These are phyloP conservation scores for Globisporangium cederbergense DNA, from an alignment of 352 stramenopile genomes.

Conservation along the genomic window DNA sequence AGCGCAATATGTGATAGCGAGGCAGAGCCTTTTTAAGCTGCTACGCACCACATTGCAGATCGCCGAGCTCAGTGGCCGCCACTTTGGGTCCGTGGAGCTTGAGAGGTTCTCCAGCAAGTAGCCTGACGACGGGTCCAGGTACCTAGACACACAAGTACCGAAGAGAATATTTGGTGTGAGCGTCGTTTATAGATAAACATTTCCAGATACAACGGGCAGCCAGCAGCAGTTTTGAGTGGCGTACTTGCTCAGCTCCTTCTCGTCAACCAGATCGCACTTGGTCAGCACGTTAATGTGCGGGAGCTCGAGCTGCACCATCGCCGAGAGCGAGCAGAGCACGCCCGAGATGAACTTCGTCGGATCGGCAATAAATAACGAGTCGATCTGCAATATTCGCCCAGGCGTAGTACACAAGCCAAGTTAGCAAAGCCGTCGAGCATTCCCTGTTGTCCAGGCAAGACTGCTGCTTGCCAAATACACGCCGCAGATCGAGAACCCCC, in stretches of 20 bases:
- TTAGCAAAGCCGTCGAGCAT: background rate
- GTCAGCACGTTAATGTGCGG: slow-evolving; percentile 93
- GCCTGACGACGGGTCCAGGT: slow-evolving; percentile 78
- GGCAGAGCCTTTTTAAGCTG: too few relatives aligned
- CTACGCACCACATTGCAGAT: slow-evolving; percentile 85
- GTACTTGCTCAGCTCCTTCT: slow-evolving; percentile 88
- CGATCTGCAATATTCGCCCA: slow-evolving; percentile 56
- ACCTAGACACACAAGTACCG: slow-evolving; percentile 23
- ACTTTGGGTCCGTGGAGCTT: slow-evolving; percentile 77
- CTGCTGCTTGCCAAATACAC: slow-evolving; percentile 72
- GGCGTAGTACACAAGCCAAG: background rate
- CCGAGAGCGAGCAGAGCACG: slow-evolving; percentile 94
- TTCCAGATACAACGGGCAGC: too few relatives aligned
- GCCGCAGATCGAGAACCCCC: slow-evolving; percentile 86
- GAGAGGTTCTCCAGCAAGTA: slow-evolving; percentile 83
- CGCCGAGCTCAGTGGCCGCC: slow-evolving; percentile 71
- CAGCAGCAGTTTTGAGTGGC: background rate
- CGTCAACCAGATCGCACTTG: slow-evolving; percentile 89
- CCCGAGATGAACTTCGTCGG: slow-evolving; percentile 98
- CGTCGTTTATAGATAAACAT: background rate
- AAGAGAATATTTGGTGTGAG: background rate
- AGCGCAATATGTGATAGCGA: too few relatives aligned
- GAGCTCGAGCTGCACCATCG: slow-evolving; percentile 98
- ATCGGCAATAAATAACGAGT: slow-evolving; percentile 93
- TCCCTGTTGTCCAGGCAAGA: background rate